phyloP scores from a whole-genome alignment of 495 filamentous ascomycete genomes.

The Aspergillus nidulans region DNA sequence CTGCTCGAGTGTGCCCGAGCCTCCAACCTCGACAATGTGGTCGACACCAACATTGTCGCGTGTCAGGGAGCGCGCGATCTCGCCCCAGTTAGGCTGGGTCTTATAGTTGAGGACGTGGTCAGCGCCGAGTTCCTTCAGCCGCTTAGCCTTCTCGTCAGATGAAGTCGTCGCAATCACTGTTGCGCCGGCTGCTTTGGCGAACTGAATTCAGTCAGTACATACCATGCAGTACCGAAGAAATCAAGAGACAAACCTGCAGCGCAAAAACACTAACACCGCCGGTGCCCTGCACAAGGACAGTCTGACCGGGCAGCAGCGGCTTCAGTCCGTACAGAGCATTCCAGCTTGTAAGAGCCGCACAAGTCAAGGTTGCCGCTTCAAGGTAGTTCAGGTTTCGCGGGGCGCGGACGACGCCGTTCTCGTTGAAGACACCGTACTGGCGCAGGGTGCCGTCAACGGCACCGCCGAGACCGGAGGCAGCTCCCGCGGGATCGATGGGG shows the following conservation, averaged over 20 bases:
- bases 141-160: constrained; percentile 57
- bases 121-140: constrained; percentile 67
- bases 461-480: constrained; percentile 63
- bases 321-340: constrained; percentile 74
- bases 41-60: constrained; percentile 58
- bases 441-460: constrained; percentile 65
- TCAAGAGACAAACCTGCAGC: constrained; percentile 52
- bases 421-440: constrained; percentile 66
- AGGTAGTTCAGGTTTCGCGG: constrained; percentile 40
- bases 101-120: constrained; percentile 79
- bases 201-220: constrained; percentile 40
- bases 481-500: constrained; percentile 37
- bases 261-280: constrained; percentile 79
- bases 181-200: constrained; percentile 80
- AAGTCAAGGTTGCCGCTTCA: constrained; percentile 49
- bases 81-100: constrained; percentile 66
- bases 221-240: too few relatives aligned
- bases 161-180: constrained; percentile 79
- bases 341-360: constrained; percentile 77
- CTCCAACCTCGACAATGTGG: constrained; percentile 70
- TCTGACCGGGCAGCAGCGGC: constrained; percentile 61
- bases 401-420: constrained; percentile 63
- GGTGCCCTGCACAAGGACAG: constrained; percentile 74
- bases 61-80: constrained; percentile 64
- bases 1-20: constrained; percentile 56